Base-by-base conservation (phyloP, 2,329 filamentous ascomycete species). In the Calonectria multiphialidica region DNA sequence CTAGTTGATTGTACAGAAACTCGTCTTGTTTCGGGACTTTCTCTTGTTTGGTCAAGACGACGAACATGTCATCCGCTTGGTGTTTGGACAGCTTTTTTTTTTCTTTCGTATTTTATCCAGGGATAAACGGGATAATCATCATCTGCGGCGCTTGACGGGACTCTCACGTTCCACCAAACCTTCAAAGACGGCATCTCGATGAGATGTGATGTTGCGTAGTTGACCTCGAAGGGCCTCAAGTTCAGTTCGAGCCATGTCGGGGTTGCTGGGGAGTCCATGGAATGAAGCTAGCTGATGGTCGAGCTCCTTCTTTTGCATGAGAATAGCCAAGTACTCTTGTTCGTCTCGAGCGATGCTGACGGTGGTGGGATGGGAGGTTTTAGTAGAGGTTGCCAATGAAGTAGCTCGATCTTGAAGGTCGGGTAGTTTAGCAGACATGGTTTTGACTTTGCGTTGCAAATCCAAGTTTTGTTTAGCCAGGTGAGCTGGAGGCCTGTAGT, bases 121-220 rank as follows among this genome's bases (percentile, higher is more conserved):
- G 18, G 23, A 47, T 45, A 16, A 45, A 70, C 57, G 59, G 42
- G 68, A 66, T 72, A 63, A 73, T 55, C 44, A 44, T 80, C 74
- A 81, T 77, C 80, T 83, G 63, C 78, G 78, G 66, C 81, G 77
- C 73, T 86, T 88, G 69, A 85, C 83, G 2, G 90, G 90, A 66
- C 89, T 91, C 79, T 91, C 89, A 47, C 87, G 86, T 77, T 92
- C 90, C 2, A 95, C 91, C 57, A 97, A 81, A 2, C 88, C 89
- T 80, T 96, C 95, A 80, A 98, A 97, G 67, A 95, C 87, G 35
- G 85, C 88, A 81, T 98, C 95, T 66, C 95, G 89, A 76, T 88
- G 87, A 74, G 87, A 87, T 33, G 88, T 92, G 64, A 95, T 83
- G 12, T 85, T 84, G 45, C 88, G 87, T 55, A 98, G 85, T 78